phyloP scores from a whole-genome alignment of 2,329 filamentous ascomycete species.

The Monilinia aucupariae region DNA sequence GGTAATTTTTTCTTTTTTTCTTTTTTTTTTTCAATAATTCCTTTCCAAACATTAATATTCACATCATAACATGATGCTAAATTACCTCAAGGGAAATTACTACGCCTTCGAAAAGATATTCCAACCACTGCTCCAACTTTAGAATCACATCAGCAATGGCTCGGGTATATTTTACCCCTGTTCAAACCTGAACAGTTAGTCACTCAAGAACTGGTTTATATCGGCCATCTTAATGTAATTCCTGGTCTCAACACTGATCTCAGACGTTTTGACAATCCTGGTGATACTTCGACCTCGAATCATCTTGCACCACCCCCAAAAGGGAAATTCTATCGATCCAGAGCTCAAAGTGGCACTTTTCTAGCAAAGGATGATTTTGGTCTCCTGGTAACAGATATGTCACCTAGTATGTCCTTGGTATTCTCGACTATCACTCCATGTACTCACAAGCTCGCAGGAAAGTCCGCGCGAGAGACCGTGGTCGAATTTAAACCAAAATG shows the following conservation, averaged over 20 bases:
- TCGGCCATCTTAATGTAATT: constrained; percentile 41
- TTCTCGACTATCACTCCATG: background rate
- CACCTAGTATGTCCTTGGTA: constrained; percentile 35
- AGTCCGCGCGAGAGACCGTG: constrained; percentile 38
- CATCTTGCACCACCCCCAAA: constrained; percentile 10
- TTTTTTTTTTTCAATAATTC: background rate
- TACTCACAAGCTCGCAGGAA: background rate
- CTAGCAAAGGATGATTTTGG: constrained; percentile 55
- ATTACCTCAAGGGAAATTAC: constrained; percentile 42
- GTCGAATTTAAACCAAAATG: constrained; percentile 83
- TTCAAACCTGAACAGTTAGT: constrained; percentile 52
- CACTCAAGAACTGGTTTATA: constrained; percentile 48
- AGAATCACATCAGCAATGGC: constrained; percentile 42
- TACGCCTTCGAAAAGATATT: constrained; percentile 57
- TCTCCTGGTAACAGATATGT: constrained; percentile 72
- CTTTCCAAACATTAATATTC: background rate
- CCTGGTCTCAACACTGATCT: constrained; percentile 50
- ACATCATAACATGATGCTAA: background rate
- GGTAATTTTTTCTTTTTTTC: background rate
- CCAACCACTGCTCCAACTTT: constrained; percentile 44
- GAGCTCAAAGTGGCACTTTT: constrained; percentile 46
- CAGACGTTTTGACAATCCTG: constrained; percentile 29
- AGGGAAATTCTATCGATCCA: constrained; percentile 35
- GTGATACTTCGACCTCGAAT: constrained; percentile 11
- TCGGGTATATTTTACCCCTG: constrained; percentile 48